These are phyloP conservation scores for Chlorella sp. DNA, from an alignment of 139 green algal genomes.

Conservation along the genomic window DNA sequence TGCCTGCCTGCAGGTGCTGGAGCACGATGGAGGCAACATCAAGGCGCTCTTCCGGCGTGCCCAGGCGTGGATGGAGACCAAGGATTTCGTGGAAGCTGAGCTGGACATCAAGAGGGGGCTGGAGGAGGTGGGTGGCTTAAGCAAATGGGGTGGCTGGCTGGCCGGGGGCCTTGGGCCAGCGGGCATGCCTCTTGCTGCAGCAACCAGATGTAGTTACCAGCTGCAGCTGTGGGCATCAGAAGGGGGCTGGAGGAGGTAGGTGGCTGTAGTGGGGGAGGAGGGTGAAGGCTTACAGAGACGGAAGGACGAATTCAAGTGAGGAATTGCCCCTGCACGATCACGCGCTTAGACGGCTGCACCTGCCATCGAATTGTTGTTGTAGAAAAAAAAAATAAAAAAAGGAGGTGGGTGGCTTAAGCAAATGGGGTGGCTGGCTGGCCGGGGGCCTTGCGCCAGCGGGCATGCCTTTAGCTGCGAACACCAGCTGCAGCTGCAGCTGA, in stretches of 20 bases:
- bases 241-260: conserved; percentile 32
- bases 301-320: too few species aligned
- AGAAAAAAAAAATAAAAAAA: too few species aligned
- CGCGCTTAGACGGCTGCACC: too few species aligned
- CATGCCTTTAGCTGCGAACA: too few species aligned
- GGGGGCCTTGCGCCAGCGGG: neutral
- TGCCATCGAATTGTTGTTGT: too few species aligned
- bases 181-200: too few species aligned
- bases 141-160: neutral
- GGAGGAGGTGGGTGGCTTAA: neutral
- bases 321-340: too few species aligned
- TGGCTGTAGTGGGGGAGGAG: too few species aligned
- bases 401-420: neutral
- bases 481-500: conserved; percentile 51
- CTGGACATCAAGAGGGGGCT: conserved; percentile 70
- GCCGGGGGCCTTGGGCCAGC: neutral
- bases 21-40: conserved; percentile 84
- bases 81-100: conserved; percentile 85
- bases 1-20: conserved; percentile 70
- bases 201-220: too few species aligned
- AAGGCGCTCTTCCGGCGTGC: conserved; percentile 95
- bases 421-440: neutral
- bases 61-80: conserved; percentile 68
- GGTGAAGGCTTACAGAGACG: too few species aligned
- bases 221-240: conserved; percentile 80